Evolutionary conservation across 116 monocot species (phyloP).

Genomic region (Iris pallida): DNA sequence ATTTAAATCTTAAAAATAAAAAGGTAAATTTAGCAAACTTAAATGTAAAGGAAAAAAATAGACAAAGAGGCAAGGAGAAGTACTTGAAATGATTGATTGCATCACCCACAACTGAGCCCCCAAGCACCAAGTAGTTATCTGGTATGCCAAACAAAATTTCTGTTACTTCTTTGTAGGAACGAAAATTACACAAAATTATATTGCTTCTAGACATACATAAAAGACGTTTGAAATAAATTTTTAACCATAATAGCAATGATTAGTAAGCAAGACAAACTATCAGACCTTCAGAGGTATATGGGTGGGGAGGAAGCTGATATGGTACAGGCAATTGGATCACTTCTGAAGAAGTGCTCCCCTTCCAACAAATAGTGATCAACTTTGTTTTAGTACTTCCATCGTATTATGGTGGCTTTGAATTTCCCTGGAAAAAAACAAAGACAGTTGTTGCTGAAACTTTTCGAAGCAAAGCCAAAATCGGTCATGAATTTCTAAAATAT

Average conservation of each 20-base stretch:
- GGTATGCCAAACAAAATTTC: slow-evolving; percentile 35
- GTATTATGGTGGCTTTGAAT: slow-evolving; percentile 2
- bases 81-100: slow-evolving; percentile 93
- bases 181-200: background rate
- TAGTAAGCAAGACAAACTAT: background rate
- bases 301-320: slow-evolving; percentile 79
- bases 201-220: background rate
- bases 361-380: slow-evolving; percentile 50
- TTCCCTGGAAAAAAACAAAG: slow-evolving; percentile 7
- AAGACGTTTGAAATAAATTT: background rate
- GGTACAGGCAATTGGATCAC: slow-evolving; percentile 67
- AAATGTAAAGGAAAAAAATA: background rate
- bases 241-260: background rate
- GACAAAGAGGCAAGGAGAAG: background rate
- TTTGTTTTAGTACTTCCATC: slow-evolving; percentile 31
- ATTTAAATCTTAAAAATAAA: background rate
- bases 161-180: slow-evolving; percentile 30
- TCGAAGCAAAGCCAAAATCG: too few relatives aligned
- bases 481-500: too few relatives aligned
- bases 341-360: slow-evolving; percentile 22
- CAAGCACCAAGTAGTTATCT: slow-evolving; percentile 66
- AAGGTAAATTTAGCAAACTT: background rate
- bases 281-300: slow-evolving; percentile 67
- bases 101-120: slow-evolving; percentile 66
- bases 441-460: background rate